phyloP scores from a whole-genome alignment of 1,284 basidiomycete species.

The Trichosporon ovoides region DNA sequence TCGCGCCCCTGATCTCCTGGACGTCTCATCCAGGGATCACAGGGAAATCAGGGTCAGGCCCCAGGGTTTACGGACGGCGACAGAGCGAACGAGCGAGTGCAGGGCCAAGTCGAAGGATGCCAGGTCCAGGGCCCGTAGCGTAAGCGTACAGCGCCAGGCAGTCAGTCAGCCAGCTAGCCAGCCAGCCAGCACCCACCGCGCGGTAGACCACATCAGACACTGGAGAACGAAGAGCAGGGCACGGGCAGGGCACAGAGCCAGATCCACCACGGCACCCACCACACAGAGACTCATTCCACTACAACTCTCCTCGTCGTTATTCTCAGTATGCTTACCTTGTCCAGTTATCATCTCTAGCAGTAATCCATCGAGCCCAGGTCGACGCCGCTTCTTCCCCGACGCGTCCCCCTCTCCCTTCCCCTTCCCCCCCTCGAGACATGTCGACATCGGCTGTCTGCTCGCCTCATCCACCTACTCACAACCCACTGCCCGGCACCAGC shows the following conservation, averaged over 20 bases:
- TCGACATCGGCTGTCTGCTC: conserved; percentile 20
- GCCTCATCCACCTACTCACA: conserved; percentile 11
- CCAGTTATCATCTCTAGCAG: not conserved
- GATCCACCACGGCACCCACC: too few species aligned
- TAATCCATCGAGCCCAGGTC: not conserved
- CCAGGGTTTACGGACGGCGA: too few species aligned
- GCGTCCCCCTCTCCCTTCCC: not conserved
- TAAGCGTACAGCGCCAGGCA: too few species aligned
- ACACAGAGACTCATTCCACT: not conserved
- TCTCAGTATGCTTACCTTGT: conserved; percentile 1
- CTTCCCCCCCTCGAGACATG: conserved; percentile 6
- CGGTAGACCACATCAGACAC: not conserved
- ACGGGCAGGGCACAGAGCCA: too few species aligned
- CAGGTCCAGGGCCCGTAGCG: too few species aligned
- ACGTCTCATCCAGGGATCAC: not conserved
- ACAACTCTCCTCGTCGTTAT: conserved; percentile 1
- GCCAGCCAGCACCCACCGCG: not conserved
- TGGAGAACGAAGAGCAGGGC: too few species aligned
- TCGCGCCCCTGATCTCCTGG: not conserved
- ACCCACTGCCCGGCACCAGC: conserved; percentile 1
- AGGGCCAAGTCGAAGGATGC: not conserved
- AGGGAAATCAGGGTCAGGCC: not conserved
- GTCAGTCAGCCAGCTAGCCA: not conserved
- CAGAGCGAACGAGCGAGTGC: not conserved
- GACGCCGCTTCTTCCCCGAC: not conserved